Percentiles rank a stretch among this genome's conserved stretches.
phyloP scores from a whole-genome alignment of 495 filamentous ascomycete genomes.

The Xylaria nigripes region DNA sequence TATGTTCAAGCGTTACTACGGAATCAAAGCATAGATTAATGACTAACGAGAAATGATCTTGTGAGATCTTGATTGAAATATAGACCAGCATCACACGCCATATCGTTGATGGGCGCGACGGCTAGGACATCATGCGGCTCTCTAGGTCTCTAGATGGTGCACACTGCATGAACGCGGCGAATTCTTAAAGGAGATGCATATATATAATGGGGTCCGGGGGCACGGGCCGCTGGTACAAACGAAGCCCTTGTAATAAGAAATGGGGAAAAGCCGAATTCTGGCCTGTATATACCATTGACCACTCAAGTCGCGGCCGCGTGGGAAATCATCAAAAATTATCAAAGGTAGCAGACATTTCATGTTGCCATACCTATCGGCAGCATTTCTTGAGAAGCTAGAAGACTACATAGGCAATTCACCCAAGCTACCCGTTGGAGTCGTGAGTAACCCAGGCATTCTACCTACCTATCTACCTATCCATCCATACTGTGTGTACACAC shows the following conservation, averaged over 20 bases:
- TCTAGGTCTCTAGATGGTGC: conserved; percentile 10
- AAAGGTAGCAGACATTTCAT: too few species aligned
- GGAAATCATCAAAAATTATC: conserved; percentile 14
- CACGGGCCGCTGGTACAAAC: conserved; percentile 10
- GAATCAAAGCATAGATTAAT: conserved; percentile 64
- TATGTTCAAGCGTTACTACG: conserved; percentile 89
- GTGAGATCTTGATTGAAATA: conserved; percentile 16
- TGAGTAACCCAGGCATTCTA: too few species aligned
- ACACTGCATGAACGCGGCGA: conserved; percentile 8
- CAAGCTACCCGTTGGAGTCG: too few species aligned
- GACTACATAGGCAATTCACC: too few species aligned
- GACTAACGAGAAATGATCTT: conserved; percentile 14
- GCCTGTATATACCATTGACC: conserved; percentile 25
- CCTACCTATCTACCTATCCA: too few species aligned
- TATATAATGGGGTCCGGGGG: conserved; percentile 10
- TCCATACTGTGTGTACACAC: too few species aligned
- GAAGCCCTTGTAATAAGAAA: conserved; percentile 17
- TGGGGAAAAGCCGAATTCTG: conserved; percentile 10
- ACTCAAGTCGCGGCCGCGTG: conserved; percentile 11
- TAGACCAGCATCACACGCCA: conserved; percentile 10
- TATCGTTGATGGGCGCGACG: background rate
- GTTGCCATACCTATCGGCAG: too few species aligned
- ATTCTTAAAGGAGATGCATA: conserved; percentile 16
- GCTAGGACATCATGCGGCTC: conserved; percentile 9
- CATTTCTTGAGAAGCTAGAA: too few species aligned